Base-by-base conservation (phyloP, 140 eudicot genomes). In the Bidens hawaiensis region DNA sequence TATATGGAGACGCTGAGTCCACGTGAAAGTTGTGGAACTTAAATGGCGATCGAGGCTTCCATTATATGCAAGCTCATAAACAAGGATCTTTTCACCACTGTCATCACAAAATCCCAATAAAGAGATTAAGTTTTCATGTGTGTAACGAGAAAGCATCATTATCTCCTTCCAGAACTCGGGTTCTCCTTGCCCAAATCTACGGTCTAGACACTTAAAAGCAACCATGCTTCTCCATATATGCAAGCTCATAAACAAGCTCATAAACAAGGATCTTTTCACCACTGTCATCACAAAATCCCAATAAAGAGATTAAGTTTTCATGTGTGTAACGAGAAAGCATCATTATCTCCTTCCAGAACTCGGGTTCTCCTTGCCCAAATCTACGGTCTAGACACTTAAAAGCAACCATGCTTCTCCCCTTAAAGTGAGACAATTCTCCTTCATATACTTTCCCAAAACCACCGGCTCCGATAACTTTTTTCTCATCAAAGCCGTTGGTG, bases 131-230 rank as follows among this genome's bases (percentile, higher is more conserved):
- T 69, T 69, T 58, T 58, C 36, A 69, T 69, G 75, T 0, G 26
- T 19, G 27, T 57, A 69, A 57, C 60, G 60, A 0, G 75, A 58
- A 31, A 69, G 75, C 49, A 31, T 21, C 40, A 9, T 7, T 13
- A 69, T 69, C 67, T 58, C 67, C 9, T 17, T 68, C 57, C 33
- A 55, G 45, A 27, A 68, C 57, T 68, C 73, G 0, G 65, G 1
- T 6, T 55, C 23, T 27, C 73, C 73, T 54, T 68, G 73, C 17
- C 65, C 73, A 0, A 2, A 5, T n/a, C n/a, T n/a, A n/a, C n/a
- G n/a, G n/a, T n/a, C n/a, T n/a, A n/a, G n/a, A n/a, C n/a, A n/a
- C n/a, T n/a, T n/a, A n/a, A n/a, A n/a, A n/a, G n/a, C n/a, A n/a
- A n/a, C n/a, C n/a, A n/a, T n/a, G n/a, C n/a, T 13, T n/a, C n/a